These are phyloP conservation scores for Cladosporium sp. DNA, from an alignment of 2,329 filamentous ascomycete species.

Conservation along the genomic window DNA sequence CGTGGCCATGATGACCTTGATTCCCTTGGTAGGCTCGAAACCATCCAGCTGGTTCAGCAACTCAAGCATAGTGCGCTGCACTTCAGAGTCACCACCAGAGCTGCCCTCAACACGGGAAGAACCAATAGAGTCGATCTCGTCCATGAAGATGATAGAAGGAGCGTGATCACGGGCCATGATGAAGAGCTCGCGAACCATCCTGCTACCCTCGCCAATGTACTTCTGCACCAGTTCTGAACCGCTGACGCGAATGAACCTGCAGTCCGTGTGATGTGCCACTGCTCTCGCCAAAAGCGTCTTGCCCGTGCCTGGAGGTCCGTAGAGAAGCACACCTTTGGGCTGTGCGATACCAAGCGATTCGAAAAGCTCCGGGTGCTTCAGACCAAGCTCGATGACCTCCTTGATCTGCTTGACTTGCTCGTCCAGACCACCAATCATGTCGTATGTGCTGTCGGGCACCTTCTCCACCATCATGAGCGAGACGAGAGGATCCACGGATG, in stretches of 20 bases:
- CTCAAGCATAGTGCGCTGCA: conserved; percentile 98
- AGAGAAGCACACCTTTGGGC: conserved; percentile 93
- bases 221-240: conserved; percentile 97
- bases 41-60: conserved; percentile 97
- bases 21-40: conserved; percentile 98
- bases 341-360: conserved; percentile 98
- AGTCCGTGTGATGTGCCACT: conserved; percentile 96
- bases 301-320: conserved; percentile 92
- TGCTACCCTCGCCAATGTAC: conserved; percentile 96
- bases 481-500: conserved; percentile 94
- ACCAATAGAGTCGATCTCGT: conserved; percentile 95
- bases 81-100: conserved; percentile 95
- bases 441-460: conserved; percentile 98
- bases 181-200: conserved; percentile 98
- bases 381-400: conserved; percentile 96
- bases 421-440: conserved; percentile 98
- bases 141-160: conserved; percentile 98
- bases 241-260: conserved; percentile 97
- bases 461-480: conserved; percentile 99
- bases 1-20: conserved; percentile 99
- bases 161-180: conserved; percentile 98
- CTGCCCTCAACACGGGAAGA: conserved; percentile 99
- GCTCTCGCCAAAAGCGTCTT: conserved; percentile 94
- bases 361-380: conserved; percentile 98
- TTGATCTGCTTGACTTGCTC: conserved; percentile 99